Conservation (phyloP, 2,329 filamentous ascomycete genomes). For the Rosellinia necatrix region DNA sequence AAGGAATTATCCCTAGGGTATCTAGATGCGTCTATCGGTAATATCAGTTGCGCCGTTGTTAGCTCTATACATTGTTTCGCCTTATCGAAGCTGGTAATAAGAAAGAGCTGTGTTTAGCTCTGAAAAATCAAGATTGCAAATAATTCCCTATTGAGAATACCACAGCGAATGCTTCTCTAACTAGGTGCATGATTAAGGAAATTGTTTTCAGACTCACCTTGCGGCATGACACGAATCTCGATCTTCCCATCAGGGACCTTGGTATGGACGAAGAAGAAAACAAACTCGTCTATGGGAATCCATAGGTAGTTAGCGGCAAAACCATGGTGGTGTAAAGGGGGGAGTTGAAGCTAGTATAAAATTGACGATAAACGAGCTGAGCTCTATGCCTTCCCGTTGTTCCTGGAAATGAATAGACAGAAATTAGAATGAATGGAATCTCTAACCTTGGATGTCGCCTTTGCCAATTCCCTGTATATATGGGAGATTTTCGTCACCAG, state of each 20-base stretch:
- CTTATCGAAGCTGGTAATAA: too few relatives aligned
- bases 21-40: slow-evolving; percentile 22
- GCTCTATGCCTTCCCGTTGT: too few relatives aligned
- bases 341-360: neutral
- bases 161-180: neutral
- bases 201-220: slow-evolving; percentile 36
- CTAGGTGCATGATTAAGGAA: neutral
- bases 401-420: neutral
- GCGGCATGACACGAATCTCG: slow-evolving; percentile 45
- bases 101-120: neutral
- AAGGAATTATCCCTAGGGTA: slow-evolving; percentile 35
- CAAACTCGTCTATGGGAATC: slow-evolving; percentile 60
- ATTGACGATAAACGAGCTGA: too few relatives aligned
- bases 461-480: slow-evolving; percentile 57
- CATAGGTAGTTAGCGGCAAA: neutral
- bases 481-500: slow-evolving; percentile 20
- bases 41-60: neutral
- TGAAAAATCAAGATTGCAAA: too few relatives aligned
- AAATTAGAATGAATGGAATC: neutral
- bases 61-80: too few relatives aligned
- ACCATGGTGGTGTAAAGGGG: neutral
- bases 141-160: neutral
- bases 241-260: slow-evolving; percentile 36
- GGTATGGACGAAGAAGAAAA: slow-evolving; percentile 57
- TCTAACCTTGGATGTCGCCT: slow-evolving; percentile 64